Base-by-base conservation (phyloP, 208 protist species). In the Herpetomonas samuelpessoai region DNA sequence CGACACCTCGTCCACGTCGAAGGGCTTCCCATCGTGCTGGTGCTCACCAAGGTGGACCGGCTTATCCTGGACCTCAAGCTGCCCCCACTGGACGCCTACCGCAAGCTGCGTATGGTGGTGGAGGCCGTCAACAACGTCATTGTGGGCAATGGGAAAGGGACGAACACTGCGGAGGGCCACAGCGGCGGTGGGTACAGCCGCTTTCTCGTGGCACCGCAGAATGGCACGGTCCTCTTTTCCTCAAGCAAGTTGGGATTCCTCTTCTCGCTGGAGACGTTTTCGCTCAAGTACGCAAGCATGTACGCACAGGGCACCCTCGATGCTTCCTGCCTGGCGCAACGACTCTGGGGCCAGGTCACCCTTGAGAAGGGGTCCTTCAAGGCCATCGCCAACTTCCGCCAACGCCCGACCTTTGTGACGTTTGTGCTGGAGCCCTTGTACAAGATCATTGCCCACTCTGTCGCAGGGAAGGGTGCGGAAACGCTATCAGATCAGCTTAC, bases 341-440 rank as follows among this genome's bases (percentile, higher is more conserved):
- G 97, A 41, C 79, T 99, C 47, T 99, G 98, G 98, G 98, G 98
- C 27, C 96, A 99, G 61, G 57, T 98, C 12, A 98, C 90, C 39
- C 98, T 94, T 68, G 65, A 98, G 46, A 68, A 67, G 28, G 76
- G 80, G 12, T 44, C 46, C 3, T 93, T 93, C 62, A 64, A 71
- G 27, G 65, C 68, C 25, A 84, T 95, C 38, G 80, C 58, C 4
- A 87, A 65, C 48, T 74, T 84, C 25, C 65, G 64, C 4, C 84
- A 91, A 56, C 56, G 57, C 26, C 83, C 96, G 38, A 93, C 97
- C n/a, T 99, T 99, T 82, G 97, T 99, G 16, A 70, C 97, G 26
- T 99, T 99, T 57, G 83, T 99, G 44, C 74, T 99, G 2, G 94
- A 99, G 63, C 98, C 98, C 0, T 64, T 99, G 12, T 99, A 99